Conservation (phyloP, 805 yeast genomes). For the Schwanniomyces pseudopolymorphus region DNA sequence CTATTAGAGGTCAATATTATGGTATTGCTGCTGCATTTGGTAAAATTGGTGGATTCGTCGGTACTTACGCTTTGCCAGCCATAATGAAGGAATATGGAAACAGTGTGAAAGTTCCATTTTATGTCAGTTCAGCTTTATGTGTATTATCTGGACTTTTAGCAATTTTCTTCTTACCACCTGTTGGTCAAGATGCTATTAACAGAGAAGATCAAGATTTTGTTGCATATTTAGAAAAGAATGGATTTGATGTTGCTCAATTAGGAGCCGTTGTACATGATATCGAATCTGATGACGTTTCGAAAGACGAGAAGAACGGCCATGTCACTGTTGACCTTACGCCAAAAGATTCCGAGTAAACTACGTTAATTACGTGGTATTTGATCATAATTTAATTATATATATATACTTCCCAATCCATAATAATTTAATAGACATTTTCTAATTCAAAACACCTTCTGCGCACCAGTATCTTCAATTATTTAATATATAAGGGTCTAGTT, state of each 20-base stretch:
- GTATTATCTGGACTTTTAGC: conserved; percentile 68
- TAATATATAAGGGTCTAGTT: too few relatives aligned
- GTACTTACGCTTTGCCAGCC: conserved; percentile 84
- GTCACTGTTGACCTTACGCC: not conserved
- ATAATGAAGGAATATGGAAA: conserved; percentile 49
- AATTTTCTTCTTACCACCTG: conserved; percentile 70
- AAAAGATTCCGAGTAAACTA: not conserved
- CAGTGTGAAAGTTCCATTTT: conserved; percentile 73
- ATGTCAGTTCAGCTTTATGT: conserved; percentile 76
- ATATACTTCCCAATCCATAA: too few relatives aligned
- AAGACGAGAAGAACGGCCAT: not conserved
- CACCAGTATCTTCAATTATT: too few relatives aligned
- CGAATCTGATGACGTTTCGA: not conserved
- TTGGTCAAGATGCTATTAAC: conserved; percentile 80
- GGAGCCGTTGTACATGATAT: conserved; percentile 33
- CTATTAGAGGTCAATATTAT: conserved; percentile 87
- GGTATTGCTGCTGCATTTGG: conserved; percentile 91
- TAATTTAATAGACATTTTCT: not conserved
- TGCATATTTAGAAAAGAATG: conserved; percentile 62
- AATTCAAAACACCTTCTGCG: too few relatives aligned
- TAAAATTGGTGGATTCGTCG: conserved; percentile 90
- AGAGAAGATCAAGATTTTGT: conserved; percentile 74
- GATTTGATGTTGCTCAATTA: conserved; percentile 65
- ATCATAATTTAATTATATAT: too few relatives aligned
- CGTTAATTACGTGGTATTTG: not conserved